A percentile compares a stretch with the other conserved stretches of the same genome.
Conservation (phyloP, 371 early-diverging fungal species). For the Mucor circinelloides region DNA sequence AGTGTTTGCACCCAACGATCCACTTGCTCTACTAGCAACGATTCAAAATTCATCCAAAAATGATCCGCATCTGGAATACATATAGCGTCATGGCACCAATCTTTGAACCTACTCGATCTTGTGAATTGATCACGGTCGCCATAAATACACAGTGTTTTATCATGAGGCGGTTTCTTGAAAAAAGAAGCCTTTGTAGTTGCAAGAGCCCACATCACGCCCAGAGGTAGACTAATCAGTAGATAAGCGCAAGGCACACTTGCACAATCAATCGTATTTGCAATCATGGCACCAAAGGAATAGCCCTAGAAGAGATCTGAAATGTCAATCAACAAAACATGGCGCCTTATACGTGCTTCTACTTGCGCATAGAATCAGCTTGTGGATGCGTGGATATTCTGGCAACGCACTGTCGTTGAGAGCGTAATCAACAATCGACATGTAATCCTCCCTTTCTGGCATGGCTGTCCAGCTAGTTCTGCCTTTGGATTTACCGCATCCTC, state of each 20-base stretch:
- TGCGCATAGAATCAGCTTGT: conserved; percentile 12
- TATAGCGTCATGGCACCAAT: conserved; percentile 24
- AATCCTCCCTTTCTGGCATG: conserved; percentile 59
- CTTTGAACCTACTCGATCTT: conserved; percentile 20
- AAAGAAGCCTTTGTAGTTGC: conserved; percentile 28
- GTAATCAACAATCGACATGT: conserved; percentile 49
- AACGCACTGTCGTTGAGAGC: conserved; percentile 8
- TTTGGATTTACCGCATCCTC: conserved; percentile 57
- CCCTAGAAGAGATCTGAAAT: conserved; percentile 25
- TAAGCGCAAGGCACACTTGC: conserved; percentile 23
- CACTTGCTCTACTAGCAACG: conserved; percentile 6
- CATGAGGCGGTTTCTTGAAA: conserved; percentile 25
- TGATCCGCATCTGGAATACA: conserved; percentile 38
- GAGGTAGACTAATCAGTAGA: conserved; percentile 43
- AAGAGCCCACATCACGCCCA: conserved; percentile 47
- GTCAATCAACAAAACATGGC: neutral
- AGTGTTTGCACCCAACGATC: conserved; percentile 8
- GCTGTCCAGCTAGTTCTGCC: conserved; percentile 64
- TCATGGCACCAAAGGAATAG: conserved; percentile 54
- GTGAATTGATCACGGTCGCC: conserved; percentile 50
- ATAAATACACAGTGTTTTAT: conserved; percentile 21
- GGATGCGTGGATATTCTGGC: neutral
- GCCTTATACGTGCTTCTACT: neutral
- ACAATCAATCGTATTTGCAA: conserved; percentile 37
- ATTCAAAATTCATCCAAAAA: conserved; percentile 39